These are phyloP conservation scores for Claviceps fusiformis DNA, from an alignment of 2,329 filamentous ascomycete species.

Conservation along the genomic window DNA sequence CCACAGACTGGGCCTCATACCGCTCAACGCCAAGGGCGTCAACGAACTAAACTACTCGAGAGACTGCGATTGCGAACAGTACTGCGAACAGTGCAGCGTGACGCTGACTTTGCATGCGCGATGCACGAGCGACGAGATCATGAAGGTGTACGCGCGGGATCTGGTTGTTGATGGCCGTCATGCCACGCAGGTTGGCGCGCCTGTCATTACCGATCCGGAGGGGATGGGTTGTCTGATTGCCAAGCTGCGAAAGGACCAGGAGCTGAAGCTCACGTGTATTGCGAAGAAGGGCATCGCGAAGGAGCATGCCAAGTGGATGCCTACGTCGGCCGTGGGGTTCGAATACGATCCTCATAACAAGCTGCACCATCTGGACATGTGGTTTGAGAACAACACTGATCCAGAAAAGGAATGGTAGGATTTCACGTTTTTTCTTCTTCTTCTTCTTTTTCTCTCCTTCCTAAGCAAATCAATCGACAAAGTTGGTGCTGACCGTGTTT, in stretches of 20 bases:
- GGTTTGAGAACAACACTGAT: conserved; percentile 71
- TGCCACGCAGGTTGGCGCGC: conserved; percentile 65
- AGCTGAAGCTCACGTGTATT: conserved; percentile 79
- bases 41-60: conserved; percentile 75
- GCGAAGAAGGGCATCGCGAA: conserved; percentile 98
- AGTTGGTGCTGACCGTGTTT: not conserved
- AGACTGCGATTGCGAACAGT: conserved; percentile 93
- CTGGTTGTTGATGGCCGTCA: conserved; percentile 58
- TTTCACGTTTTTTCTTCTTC: not conserved
- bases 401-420: conserved; percentile 70
- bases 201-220: conserved; percentile 72
- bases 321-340: conserved; percentile 82
- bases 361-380: conserved; percentile 79
- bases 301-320: conserved; percentile 97
- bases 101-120: conserved; percentile 72
- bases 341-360: conserved; percentile 99
- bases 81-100: conserved; percentile 85
- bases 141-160: conserved; percentile 90
- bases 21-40: conserved; percentile 71
- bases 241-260: conserved; percentile 81
- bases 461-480: not conserved
- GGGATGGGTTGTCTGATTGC: conserved; percentile 73
- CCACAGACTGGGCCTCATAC: conserved; percentile 81
- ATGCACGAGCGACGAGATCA: conserved; percentile 73
- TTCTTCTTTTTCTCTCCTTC: not conserved